Base-by-base conservation (phyloP, 352 stramenopile genomes). In the Bremia lactucae region DNA sequence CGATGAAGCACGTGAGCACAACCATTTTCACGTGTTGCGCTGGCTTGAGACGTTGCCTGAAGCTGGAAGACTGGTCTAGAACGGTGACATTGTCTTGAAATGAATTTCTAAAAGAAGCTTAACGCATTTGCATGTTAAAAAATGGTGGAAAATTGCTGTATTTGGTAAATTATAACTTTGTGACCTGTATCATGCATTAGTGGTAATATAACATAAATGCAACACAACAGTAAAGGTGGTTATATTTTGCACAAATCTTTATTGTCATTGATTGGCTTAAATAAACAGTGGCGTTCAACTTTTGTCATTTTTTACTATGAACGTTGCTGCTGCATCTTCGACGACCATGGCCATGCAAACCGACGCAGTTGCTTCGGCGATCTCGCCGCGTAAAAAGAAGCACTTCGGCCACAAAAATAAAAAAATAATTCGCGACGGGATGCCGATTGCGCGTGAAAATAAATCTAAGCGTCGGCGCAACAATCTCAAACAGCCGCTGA, bases 401-500 rank as follows among this genome's bases (percentile, higher is more conserved):
- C 29, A 44, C 5, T 3, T n/a, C n/a, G n/a, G n/a, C n/a, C n/a
- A 21, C 19, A 46, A 40, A 6, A 20, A 49, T 33, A 15, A 8
- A 2, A 29, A 36, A 13, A 50, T 52, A 34, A 13, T 38, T 8
- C 7, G 40, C 21, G 45, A 51, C 36, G 41, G 14, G 11, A 14
- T 21, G 24, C 40, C 51, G 31, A 37, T 26, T 19, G 23, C 26
- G 9, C 22, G 31, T 16, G 31, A 15, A 0, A 26, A 42, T 18
- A 64, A 60, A 19, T 26, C 35, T 18, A 71, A 57, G 18, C 46
- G 49, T 1, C 65, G 64, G 21, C 55, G 59, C n/a, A 56, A 55
- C 13, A 52, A 48, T 11, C 48, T 75, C 4, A 70, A 65, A 40
- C 63, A 79, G 50, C 67, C 72, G 22, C 62, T 72, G 47, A 59